A percentile compares a stretch with the other conserved stretches of the same genome.
Conservation (phyloP, 345 rosid species). For the Crucihimalaya himalaica region DNA sequence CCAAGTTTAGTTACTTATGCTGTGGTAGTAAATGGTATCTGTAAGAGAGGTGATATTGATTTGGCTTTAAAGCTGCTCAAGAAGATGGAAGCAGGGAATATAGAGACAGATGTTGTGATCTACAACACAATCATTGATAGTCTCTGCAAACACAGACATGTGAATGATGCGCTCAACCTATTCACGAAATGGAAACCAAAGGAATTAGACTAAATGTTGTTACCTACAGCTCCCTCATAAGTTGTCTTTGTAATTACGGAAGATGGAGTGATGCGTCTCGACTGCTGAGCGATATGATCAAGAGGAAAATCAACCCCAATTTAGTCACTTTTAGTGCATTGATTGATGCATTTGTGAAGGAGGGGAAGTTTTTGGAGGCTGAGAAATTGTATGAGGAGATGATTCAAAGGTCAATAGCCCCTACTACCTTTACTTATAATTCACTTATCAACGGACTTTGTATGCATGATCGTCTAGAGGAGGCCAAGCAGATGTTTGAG, state of each 20-base stretch:
- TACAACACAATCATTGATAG: not conserved
- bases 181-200: not conserved
- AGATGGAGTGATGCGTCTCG: not conserved
- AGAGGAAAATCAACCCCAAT: not conserved
- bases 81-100: not conserved
- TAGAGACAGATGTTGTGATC: not conserved
- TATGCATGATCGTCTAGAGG: not conserved
- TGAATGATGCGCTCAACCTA: not conserved
- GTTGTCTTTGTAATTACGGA: not conserved
- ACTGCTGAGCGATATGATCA: not conserved
- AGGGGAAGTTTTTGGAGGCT: not conserved
- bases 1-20: not conserved
- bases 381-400: not conserved
- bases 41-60: not conserved
- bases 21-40: not conserved
- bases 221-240: not conserved
- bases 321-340: not conserved
- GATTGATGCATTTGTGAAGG: not conserved
- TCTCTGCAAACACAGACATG: not conserved
- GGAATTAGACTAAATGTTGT: not conserved
- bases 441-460: not conserved
- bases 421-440: fast-evolving
- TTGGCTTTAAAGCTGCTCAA: not conserved
- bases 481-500: not conserved
- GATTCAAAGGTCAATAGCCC: not conserved